Base-by-base conservation (phyloP, 192 early-diverging fungal species). In the Coemansia javaensis region DNA sequence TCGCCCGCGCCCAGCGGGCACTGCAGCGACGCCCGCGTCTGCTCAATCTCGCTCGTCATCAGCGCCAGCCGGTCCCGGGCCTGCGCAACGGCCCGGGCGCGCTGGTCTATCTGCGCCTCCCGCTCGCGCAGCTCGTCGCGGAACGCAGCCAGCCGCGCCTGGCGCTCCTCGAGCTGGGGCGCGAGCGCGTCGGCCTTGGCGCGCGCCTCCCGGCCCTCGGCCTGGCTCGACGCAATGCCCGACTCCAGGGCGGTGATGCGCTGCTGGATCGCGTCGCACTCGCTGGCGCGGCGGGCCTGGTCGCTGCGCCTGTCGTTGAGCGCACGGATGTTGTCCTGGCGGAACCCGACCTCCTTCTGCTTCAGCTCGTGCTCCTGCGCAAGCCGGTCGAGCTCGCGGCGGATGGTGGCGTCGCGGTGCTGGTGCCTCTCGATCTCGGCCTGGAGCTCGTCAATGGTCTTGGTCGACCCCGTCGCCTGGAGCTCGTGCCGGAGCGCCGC, bases 391-490 rank as follows among this genome's bases (percentile, higher is more conserved):
- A 88, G 70, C 33, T 83, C 72, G 14, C 73, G 71, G 12, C 81
- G 63, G 10, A 86, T 40, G 7, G 43, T 33, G 12, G 53, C 58
- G 38, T 79, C 56, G 11, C 70, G 53, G 0, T 33, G 17, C 41
- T 78, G 72, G 6, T 81, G 47, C 1, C 37, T 31, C 4, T 75
- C 71, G 8, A 82, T 57, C 35, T 90, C 84, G 9, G 50, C 57
- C 53, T 86, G 83, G 27, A 81, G 71, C 20, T 92, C 85, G 4
- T 83, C 81, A 17, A 80, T 47, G 5, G 86, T 88, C 50, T 81
- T 81, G 11, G 67, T 74, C 1, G 85, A 85, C 0, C 84, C 85
- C 1, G 83, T 56, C 1, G 50, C 45, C 12, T 42, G 44, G 12
- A 90, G 70, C 22, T 87, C 88, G 11, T 55, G 46, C 23, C 71